Evolutionary conservation across 768 basidiomycete genomes (phyloP), one percentile per base, ranked within the genome.

Genomic region (Neoboletus magnificus): DNA sequence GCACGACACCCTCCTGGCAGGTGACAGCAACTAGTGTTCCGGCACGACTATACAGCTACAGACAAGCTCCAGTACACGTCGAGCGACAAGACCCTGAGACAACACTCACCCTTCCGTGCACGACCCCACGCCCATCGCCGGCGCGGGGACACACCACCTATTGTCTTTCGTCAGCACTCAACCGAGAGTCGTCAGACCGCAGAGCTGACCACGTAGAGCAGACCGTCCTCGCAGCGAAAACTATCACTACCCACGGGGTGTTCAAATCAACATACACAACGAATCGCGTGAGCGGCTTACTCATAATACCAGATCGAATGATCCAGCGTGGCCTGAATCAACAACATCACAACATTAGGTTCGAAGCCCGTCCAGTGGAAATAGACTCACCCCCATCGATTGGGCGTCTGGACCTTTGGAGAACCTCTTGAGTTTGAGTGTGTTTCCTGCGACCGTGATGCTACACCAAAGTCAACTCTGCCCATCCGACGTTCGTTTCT

Each of bases 301-400:
- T 81, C 78, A 62, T 91, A 93, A 69, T 85, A 93, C 75, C 81
- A 87, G 55, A 93, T 84, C 35, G 86, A 77, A 71, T 93, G 91
- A 69, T 92, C 89, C 39, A 92, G 70, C 3, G 85, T 84, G 18
- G 87, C 87, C 59, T 59, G 54, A 10, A 49, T 32, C 36, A 7
- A 42, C 22, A 48, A 5, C 29, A 22, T 46, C 30, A 46, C 29
- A 41, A 30, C 49, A 42, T 68, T 48, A 63, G 54, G 25, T 40
- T 20, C 25, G 41, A 42, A 57, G 29, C 37, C 43, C 30, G 35
- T 29, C 30, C 41, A 16, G 45, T 36, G 15, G 18, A 43, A 44
- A 55, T 41, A 37, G 39, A 72, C 84, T 66, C 64, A 87, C 88
- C 56, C 74, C 77, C 89, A 91, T 90, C 15, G 76, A 74, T 29